A percentile compares a stretch with the other conserved stretches of the same genome.
phyloP scores from a whole-genome alignment of 2,329 filamentous ascomycete genomes.

The Fusarium hostae region DNA sequence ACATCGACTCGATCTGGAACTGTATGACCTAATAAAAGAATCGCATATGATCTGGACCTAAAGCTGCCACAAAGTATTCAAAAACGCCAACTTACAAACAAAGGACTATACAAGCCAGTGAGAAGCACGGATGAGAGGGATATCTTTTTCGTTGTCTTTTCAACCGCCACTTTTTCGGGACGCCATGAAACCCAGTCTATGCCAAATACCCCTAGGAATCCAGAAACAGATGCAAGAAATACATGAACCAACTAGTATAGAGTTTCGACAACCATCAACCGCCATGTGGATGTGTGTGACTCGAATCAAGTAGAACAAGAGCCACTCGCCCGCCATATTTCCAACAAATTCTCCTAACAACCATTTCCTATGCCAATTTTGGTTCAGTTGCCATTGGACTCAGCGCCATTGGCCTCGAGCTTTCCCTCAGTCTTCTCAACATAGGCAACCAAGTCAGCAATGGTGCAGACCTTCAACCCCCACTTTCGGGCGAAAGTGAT shows the following conservation, averaged over 20 bases:
- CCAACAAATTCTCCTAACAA: background rate
- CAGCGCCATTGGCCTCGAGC: constrained; percentile 53
- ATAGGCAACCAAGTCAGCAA: constrained; percentile 86
- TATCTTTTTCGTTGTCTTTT: constrained; percentile 30
- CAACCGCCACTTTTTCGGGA: constrained; percentile 33
- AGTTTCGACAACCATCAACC: constrained; percentile 16
- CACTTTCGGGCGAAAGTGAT: constrained; percentile 87
- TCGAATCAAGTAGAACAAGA: constrained; percentile 4
- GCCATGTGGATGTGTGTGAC: constrained; percentile 9
- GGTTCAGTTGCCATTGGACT: constrained; percentile 36
- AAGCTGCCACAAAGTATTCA: background rate
- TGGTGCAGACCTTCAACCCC: constrained; percentile 94
- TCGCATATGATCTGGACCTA: background rate
- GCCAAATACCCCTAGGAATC: constrained; percentile 33
- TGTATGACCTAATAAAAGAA: background rate
- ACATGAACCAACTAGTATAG: constrained; percentile 22
- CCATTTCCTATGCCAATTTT: background rate
- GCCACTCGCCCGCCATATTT: background rate
- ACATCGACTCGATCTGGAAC: background rate
- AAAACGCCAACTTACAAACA: background rate
- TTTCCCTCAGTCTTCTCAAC: constrained; percentile 80
- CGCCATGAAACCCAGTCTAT: constrained; percentile 39
- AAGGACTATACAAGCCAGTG: background rate
- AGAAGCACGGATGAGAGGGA: background rate
- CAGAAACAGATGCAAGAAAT: constrained; percentile 37